These are phyloP conservation scores for Xylariaceae sp. DNA, from an alignment of 2,329 filamentous ascomycete genomes.

Conservation along the genomic window DNA sequence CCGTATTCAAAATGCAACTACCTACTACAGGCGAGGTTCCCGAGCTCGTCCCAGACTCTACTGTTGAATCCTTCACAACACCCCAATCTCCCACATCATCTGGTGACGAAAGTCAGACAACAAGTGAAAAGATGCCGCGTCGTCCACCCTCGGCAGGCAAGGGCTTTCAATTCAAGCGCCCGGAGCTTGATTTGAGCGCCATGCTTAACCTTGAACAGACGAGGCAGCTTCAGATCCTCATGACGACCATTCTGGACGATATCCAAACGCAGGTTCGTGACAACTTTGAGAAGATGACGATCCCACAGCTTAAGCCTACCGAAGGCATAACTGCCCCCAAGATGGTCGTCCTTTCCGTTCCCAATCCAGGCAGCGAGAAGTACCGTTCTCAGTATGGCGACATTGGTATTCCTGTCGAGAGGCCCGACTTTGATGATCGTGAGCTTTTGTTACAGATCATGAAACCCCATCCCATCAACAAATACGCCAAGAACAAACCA, in stretches of 20 bases:
- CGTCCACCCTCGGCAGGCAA: slow-evolving; percentile 11
- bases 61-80: slow-evolving; percentile 12
- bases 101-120: slow-evolving; percentile 26
- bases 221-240: slow-evolving; percentile 49
- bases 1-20: slow-evolving; percentile 9
- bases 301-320: slow-evolving; percentile 31
- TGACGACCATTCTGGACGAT: slow-evolving; percentile 50
- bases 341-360: slow-evolving; percentile 31
- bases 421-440: slow-evolving; percentile 26
- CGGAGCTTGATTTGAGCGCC: slow-evolving; percentile 47
- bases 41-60: slow-evolving; percentile 3
- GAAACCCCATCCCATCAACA: slow-evolving; percentile 10
- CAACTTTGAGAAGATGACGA: slow-evolving; percentile 47
- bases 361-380: slow-evolving; percentile 35
- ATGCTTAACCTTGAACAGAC: slow-evolving; percentile 47
- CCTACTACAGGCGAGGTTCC: neutral
- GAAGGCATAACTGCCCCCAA: slow-evolving; percentile 30
- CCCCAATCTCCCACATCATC: slow-evolving; percentile 21
- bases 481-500: slow-evolving; percentile 10
- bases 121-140: slow-evolving; percentile 21
- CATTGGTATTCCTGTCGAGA: slow-evolving; percentile 19
- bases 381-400: slow-evolving; percentile 30
- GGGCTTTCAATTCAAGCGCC: slow-evolving; percentile 37
- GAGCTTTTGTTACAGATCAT: slow-evolving; percentile 20
- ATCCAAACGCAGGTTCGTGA: slow-evolving; percentile 51